Percentiles rank a stretch among this genome's conserved stretches.
Conservation (phyloP, 2,329 filamentous ascomycete genomes). For the Trichoderma sp. region DNA sequence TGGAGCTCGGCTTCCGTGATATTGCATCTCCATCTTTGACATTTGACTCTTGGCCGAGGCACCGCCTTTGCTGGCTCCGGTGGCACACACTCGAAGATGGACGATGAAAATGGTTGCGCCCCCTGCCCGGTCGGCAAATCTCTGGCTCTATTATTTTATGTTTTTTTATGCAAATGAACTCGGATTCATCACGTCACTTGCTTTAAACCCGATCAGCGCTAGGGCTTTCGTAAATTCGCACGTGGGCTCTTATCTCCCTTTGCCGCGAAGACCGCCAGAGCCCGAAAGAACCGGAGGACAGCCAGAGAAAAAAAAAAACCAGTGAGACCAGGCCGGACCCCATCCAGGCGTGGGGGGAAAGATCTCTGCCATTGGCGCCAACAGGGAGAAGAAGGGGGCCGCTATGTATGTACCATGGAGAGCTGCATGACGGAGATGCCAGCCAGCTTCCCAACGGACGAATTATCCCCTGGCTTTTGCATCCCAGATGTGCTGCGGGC, state of each 20-base stretch:
- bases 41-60: neutral
- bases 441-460: neutral
- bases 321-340: neutral
- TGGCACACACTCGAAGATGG: neutral
- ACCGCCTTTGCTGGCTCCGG: neutral
- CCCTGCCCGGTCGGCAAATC: constrained; percentile 8
- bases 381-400: neutral
- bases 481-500: neutral
- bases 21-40: constrained; percentile 7
- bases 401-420: neutral
- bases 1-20: constrained; percentile 24
- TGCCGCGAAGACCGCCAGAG: constrained; percentile 20
- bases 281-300: constrained; percentile 14
- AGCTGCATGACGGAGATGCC: neutral
- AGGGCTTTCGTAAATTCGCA: constrained; percentile 18
- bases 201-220: constrained; percentile 16
- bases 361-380: constrained; percentile 11
- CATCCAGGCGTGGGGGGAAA: constrained; percentile 10
- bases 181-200: constrained; percentile 9
- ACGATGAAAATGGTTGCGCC: neutral
- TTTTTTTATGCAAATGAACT: neutral
- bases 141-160: constrained; percentile 8
- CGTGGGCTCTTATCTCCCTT: constrained; percentile 19
- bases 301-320: neutral
- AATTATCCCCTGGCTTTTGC: neutral